phyloP scores from a whole-genome alignment of 139 green algal species.

The Coccomyxa sp. region DNA sequence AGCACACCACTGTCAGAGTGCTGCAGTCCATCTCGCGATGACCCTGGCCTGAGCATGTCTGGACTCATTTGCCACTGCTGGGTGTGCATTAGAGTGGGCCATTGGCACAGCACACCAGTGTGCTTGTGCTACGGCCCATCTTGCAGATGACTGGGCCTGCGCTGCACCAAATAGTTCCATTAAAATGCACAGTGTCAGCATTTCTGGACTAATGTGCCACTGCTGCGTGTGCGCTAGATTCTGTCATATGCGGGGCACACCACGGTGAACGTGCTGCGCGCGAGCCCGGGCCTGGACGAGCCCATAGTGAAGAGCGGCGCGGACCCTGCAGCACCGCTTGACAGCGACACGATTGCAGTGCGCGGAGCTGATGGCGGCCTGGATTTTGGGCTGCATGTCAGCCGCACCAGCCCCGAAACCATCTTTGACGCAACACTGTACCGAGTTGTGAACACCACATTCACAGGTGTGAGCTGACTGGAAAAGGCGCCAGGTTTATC shows the following conservation, averaged over 20 bases:
- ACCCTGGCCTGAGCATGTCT: too few species aligned
- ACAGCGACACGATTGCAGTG: neutral
- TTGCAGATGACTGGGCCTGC: too few species aligned
- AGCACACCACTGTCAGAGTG: too few species aligned
- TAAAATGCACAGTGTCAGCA: too few species aligned
- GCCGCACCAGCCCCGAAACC: neutral
- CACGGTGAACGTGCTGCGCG: neutral
- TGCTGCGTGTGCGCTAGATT: too few species aligned
- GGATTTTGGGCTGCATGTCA: neutral
- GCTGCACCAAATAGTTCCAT: too few species aligned
- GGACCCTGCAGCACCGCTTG: neutral
- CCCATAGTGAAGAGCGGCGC: neutral
- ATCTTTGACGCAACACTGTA: slow-evolving; percentile 6
- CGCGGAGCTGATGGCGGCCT: neutral
- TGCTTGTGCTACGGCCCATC: too few species aligned
- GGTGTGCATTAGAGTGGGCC: too few species aligned
- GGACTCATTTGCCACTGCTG: too few species aligned
- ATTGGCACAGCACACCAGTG: too few species aligned
- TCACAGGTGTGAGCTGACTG: neutral
- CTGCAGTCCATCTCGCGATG: too few species aligned
- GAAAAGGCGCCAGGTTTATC: neutral
- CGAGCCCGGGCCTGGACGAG: neutral
- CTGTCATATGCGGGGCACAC: neutral
- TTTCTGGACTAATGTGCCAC: too few species aligned
- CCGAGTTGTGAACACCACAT: neutral